phyloP scores from a whole-genome alignment of 805 yeast species.

The Blastobotrys parvus region DNA sequence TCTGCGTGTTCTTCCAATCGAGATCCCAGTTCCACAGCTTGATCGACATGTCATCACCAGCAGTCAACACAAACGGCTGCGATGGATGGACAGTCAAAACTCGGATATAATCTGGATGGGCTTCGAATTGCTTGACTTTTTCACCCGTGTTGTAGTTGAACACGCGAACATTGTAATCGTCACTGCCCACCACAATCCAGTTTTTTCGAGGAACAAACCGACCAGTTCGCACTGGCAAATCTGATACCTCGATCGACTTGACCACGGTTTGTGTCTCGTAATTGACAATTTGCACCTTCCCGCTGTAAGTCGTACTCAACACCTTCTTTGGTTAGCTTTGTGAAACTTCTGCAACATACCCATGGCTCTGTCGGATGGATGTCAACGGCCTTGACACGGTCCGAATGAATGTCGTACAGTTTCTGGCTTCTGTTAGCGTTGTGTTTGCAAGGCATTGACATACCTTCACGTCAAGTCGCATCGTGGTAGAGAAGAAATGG shows the following conservation, averaged over 20 bases:
- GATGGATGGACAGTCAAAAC: conserved; percentile 91
- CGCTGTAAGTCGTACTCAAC: conserved; percentile 21
- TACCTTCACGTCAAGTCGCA: conserved; percentile 45
- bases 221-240: conserved; percentile 93
- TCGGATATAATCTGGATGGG: conserved; percentile 95
- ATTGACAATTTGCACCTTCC: conserved; percentile 88
- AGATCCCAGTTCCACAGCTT: conserved; percentile 98
- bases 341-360: conserved; percentile 36
- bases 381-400: conserved; percentile 95
- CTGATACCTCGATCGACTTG: conserved; percentile 89
- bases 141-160: conserved; percentile 95
- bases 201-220: conserved; percentile 90
- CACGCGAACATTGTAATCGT: conserved; percentile 89
- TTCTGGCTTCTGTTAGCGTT: conserved; percentile 45
- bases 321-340: conserved; percentile 7
- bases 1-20: conserved; percentile 82
- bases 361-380: conserved; percentile 98
- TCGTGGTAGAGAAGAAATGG: conserved; percentile 18
- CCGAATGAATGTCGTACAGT: conserved; percentile 84
- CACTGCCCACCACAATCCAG: conserved; percentile 95
- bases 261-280: conserved; percentile 77
- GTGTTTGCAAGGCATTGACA: conserved; percentile 13
- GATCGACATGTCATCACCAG: conserved; percentile 85
- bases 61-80: conserved; percentile 80
- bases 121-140: conserved; percentile 90